Conservation (phyloP, 495 filamentous ascomycete species). For the Penicillium lagena region DNA sequence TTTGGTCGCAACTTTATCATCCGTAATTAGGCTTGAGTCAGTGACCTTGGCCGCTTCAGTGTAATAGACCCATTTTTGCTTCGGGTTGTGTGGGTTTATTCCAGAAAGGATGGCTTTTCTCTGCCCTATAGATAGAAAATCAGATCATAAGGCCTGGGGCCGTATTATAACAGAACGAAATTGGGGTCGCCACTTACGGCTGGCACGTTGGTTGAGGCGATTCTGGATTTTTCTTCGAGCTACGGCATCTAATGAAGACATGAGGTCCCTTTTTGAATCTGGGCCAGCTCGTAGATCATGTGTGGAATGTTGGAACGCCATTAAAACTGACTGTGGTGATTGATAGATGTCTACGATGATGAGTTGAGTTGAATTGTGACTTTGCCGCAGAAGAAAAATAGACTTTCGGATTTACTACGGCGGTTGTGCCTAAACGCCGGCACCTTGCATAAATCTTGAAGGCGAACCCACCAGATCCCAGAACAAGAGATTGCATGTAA, state of each 20-base stretch:
- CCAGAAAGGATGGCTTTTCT: constrained; percentile 6
- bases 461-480: no score
- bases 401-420: no score
- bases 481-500: no score
- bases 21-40: neutral
- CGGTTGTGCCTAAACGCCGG: no score
- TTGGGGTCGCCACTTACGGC: constrained; percentile 8
- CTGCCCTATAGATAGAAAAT: constrained; percentile 4
- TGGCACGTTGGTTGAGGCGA: constrained; percentile 19
- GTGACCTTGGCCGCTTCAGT: constrained; percentile 1
- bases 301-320: no score
- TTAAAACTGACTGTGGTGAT: no score
- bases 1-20: neutral
- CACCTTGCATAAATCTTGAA: no score
- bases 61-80: constrained; percentile 13
- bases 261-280: no score
- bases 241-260: constrained; percentile 4
- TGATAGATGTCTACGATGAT: no score
- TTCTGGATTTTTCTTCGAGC: constrained; percentile 15
- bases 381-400: no score
- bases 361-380: no score
- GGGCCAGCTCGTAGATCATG: no score
- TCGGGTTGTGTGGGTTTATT: neutral
- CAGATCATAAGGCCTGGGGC: neutral
- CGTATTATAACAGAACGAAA: neutral